These are phyloP conservation scores for Epicoccum nigrum DNA, from an alignment of 2,329 filamentous ascomycete species.

Conservation along the genomic window DNA sequence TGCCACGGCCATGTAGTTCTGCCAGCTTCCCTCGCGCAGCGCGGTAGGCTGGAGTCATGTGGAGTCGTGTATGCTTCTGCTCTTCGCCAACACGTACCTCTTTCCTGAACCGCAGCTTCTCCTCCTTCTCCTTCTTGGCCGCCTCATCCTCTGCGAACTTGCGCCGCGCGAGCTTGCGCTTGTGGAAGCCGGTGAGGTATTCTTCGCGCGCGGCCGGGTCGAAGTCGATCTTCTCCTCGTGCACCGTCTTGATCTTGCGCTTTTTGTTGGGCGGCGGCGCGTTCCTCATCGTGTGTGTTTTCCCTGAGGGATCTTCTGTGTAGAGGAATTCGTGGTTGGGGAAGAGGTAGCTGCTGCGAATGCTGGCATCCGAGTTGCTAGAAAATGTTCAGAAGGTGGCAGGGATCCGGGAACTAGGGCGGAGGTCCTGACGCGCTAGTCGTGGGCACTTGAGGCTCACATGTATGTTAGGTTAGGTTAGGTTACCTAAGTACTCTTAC, in stretches of 20 bases:
- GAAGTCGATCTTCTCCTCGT: constrained; percentile 83
- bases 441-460: too few relatives aligned
- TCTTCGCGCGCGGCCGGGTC: constrained; percentile 80
- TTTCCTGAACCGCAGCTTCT: constrained; percentile 74
- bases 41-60: too few relatives aligned
- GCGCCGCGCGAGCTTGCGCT: constrained; percentile 84
- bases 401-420: constrained; percentile 23
- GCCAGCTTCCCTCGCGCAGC: too few relatives aligned
- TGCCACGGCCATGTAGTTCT: too few relatives aligned
- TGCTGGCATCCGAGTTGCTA: constrained; percentile 1
- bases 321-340: background rate
- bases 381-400: constrained; percentile 26
- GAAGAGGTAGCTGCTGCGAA: background rate
- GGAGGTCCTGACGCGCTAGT: background rate
- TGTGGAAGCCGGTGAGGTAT: constrained; percentile 94
- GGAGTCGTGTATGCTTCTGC: too few relatives aligned
- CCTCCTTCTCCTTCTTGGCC: constrained; percentile 75
- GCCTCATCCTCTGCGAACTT: constrained; percentile 86
- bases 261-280: constrained; percentile 41
- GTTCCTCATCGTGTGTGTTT: constrained; percentile 6
- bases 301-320: background rate
- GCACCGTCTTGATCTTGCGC: constrained; percentile 55
- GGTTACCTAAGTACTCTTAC: too few relatives aligned
- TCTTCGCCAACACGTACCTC: too few relatives aligned
- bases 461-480: too few relatives aligned